Evolutionary conservation across 805 yeast genomes (phyloP).

Genomic region (Pichia eremophila): DNA sequence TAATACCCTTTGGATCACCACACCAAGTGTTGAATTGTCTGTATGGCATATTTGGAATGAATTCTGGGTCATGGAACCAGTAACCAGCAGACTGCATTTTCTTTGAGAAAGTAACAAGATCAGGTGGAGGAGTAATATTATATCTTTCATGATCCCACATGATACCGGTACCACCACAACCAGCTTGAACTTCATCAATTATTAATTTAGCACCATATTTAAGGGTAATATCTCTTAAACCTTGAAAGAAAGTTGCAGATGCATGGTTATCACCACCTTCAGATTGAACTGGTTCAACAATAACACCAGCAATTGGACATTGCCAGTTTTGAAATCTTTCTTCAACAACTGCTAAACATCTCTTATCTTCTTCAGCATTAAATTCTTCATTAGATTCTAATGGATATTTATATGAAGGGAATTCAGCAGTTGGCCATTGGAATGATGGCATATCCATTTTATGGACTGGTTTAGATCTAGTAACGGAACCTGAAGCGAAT

Average conservation of each 20-base stretch:
- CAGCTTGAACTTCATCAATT: conserved; percentile 85
- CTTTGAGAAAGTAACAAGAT: conserved; percentile 78
- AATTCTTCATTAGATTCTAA: conserved; percentile 78
- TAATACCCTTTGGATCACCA: conserved; percentile 79
- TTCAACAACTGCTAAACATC: conserved; percentile 74
- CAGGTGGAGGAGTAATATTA: conserved; percentile 66
- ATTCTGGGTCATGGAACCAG: conserved; percentile 65
- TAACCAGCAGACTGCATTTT: conserved; percentile 87
- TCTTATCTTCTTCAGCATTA: conserved; percentile 69
- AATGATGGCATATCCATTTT: conserved; percentile 88
- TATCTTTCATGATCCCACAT: conserved; percentile 89
- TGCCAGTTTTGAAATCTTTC: conserved; percentile 57
- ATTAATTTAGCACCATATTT: conserved; percentile 64
- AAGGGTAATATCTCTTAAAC: conserved; percentile 65
- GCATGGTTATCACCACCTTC: conserved; percentile 93
- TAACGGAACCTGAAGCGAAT: conserved; percentile 83
- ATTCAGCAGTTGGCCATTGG: conserved; percentile 95
- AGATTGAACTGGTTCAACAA: conserved; percentile 86
- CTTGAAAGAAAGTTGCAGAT: conserved; percentile 68
- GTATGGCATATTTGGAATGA: conserved; percentile 69
- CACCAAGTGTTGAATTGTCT: conserved; percentile 93
- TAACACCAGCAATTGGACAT: conserved; percentile 76
- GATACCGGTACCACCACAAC: conserved; percentile 79
- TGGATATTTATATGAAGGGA: conserved; percentile 63
- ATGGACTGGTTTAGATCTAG: conserved; percentile 92